Percentiles rank a stretch among this genome's conserved stretches.
Evolutionary conservation across 257 asterid genomes (phyloP).

Genomic region (Solanum lycopersicoides): DNA sequence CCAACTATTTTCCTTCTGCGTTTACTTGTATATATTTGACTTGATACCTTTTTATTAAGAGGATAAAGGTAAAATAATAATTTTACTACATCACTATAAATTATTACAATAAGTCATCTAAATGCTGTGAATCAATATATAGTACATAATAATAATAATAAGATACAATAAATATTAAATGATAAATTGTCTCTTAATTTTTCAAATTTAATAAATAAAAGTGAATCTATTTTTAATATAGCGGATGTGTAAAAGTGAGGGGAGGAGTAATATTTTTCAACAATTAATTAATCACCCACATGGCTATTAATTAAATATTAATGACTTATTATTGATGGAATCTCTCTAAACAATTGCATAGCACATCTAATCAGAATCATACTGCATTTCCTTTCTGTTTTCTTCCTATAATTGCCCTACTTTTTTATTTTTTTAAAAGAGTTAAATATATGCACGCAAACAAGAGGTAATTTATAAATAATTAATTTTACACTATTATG

Average conservation of each 20-base stretch:
- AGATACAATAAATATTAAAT: too few species aligned
- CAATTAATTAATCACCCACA: neutral
- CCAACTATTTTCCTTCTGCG: neutral
- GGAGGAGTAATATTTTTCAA: neutral
- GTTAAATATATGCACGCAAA: neutral
- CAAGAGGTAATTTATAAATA: neutral
- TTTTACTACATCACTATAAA: neutral
- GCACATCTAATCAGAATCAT: neutral
- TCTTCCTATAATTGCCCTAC: neutral
- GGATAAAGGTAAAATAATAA: neutral
- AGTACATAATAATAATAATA: too few species aligned
- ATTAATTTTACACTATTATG: neutral
- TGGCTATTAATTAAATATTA: neutral
- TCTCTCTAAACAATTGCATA: neutral
- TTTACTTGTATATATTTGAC: neutral
- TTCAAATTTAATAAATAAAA: too few species aligned
- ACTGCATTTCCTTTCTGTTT: neutral
- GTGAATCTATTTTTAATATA: neutral
- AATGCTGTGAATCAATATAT: too few species aligned
- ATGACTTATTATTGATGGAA: neutral
- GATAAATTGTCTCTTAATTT: too few species aligned
- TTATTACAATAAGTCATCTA: neutral
- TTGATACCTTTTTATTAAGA: neutral
- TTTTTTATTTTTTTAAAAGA: neutral
- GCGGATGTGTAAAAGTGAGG: neutral